phyloP scores from a whole-genome alignment of 2,329 filamentous ascomycete genomes.

The Colletotrichum incanum region DNA sequence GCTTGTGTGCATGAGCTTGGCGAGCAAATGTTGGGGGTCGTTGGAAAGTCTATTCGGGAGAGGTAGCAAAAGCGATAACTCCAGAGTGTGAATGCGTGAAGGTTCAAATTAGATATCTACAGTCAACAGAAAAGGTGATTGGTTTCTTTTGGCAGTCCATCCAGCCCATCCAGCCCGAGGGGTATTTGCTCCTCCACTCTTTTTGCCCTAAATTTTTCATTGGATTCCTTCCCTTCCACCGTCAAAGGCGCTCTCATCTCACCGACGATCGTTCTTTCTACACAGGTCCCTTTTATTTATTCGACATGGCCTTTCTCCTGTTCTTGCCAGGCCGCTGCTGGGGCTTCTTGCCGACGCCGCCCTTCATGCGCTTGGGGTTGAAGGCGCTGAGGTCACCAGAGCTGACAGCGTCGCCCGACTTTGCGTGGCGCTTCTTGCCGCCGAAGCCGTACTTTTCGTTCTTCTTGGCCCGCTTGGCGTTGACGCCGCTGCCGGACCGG shows the following conservation, averaged over 20 bases:
- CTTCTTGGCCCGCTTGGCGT: conserved; percentile 90
- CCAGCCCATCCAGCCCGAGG: conserved; percentile 3
- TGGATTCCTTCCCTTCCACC: neutral
- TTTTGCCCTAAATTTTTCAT: neutral
- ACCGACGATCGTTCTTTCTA: neutral
- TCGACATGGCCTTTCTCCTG: conserved; percentile 63
- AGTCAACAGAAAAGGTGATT: conserved; percentile 3
- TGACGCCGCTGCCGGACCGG: conserved; percentile 58
- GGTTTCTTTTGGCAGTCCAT: neutral
- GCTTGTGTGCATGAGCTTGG: neutral
- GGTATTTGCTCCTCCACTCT: conserved; percentile 29
- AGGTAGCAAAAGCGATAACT: neutral
- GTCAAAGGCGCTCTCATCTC: no score
- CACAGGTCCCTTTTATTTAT: conserved; percentile 30
- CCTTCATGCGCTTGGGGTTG: conserved; percentile 90
- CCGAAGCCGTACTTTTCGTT: conserved; percentile 96
- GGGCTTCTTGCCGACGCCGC: conserved; percentile 56
- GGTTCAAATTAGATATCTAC: conserved; percentile 16
- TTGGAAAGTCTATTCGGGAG: neutral
- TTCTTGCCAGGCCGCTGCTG: conserved; percentile 65
- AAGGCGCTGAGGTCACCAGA: conserved; percentile 87
- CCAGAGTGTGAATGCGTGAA: neutral
- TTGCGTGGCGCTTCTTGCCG: conserved; percentile 92
- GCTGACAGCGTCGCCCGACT: conserved; percentile 91
- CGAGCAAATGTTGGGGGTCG: neutral